Evolutionary conservation across 1,284 basidiomycete genomes (phyloP), one percentile per base, ranked within the genome.

Genomic region (Ceratobasidium sp.): DNA sequence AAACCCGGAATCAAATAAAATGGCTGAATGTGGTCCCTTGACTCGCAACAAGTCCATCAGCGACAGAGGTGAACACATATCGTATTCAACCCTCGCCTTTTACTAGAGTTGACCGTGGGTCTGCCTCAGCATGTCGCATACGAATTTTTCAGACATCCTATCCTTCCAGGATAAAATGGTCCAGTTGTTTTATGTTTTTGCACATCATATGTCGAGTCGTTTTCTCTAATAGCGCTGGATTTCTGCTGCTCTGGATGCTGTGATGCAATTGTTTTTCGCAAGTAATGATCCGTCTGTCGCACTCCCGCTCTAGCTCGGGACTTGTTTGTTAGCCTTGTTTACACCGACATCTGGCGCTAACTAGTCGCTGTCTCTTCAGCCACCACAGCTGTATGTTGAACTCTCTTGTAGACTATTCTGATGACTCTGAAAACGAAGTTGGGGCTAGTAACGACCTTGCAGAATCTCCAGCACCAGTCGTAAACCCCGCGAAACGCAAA

Each of bases 101-200:
- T 67, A 67, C 64, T 67, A 67, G 64, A 67, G 64, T 67, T 67
- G 64, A 67, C 64, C 64, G 64, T 67, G 64, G 64, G 64, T 67
- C 64, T 46, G 64, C 64, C 64, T 67, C 64, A 55, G 12, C 18
- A 67, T 50, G 64, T 67, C 64, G 64, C 64, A 67, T 67, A 55
- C 50, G 64, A 67, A 67, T 67, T 67, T 67, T 67, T 67, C 64
- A 50, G 64, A 67, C 48, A n/a, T 18, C 32, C 64, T 10, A 45
- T 45, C 43, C 43, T 45, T 45, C 43, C 43, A 45, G 43, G 43
- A 45, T 45, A 45, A 6, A 39, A 39, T 39, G 6, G 14, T n/a
- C n/a, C n/a, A n/a, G n/a, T n/a, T n/a, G n/a, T n/a, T n/a, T n/a
- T n/a, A n/a, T n/a, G n/a, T n/a, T n/a, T n/a, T n/a, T n/a, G n/a